Base-by-base conservation (phyloP, 495 filamentous ascomycete genomes). In the Aspergillus affinis region DNA sequence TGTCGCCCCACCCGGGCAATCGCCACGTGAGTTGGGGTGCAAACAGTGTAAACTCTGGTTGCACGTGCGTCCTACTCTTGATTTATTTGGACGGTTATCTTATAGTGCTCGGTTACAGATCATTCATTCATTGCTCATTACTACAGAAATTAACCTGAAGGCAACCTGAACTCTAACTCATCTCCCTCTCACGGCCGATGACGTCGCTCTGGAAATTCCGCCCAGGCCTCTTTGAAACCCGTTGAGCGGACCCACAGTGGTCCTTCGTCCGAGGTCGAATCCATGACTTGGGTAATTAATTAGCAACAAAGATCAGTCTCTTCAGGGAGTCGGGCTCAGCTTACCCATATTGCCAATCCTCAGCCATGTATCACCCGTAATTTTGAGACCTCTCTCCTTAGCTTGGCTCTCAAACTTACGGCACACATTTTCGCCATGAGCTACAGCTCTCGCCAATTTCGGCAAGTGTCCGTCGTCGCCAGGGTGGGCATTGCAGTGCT, bases 401-500 rank as follows among this genome's bases (percentile, higher is more conserved):
- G 54, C 45, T 29, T 48, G 18, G 6, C 59, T 68, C 51, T 84
- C 76, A 58, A 76, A 81, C 30, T 60, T 58, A 66, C 65, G 58
- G 59, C 79, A 84, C 13, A 83, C 65, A 29, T 67, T 64, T 69
- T 87, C 73, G 0, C 79, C 88, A 65, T 86, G 68, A 21, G 76
- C 79, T 13, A 92, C 64, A 4, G 91, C 89, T 29, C 93, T 75
- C 19, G 85, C 77, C 6, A 94, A 69, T 72, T 97, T 96, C 52
- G 83, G 72, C 23, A 84, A 70, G 71, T 97, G 92, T 0, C 92
- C 91, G 70, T 96, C 91, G 63, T 96, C 93, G 0, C n/a, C 15
- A 0, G 78, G 65, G 45, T 84, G 76, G 18, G 60, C 58, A 44
- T 78, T 74, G 10, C 87, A 74, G 6, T 85, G 76, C 10, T 79